Base-by-base conservation (phyloP, 1,139 yeast species). In the Eremothecium sinecaudum region DNA sequence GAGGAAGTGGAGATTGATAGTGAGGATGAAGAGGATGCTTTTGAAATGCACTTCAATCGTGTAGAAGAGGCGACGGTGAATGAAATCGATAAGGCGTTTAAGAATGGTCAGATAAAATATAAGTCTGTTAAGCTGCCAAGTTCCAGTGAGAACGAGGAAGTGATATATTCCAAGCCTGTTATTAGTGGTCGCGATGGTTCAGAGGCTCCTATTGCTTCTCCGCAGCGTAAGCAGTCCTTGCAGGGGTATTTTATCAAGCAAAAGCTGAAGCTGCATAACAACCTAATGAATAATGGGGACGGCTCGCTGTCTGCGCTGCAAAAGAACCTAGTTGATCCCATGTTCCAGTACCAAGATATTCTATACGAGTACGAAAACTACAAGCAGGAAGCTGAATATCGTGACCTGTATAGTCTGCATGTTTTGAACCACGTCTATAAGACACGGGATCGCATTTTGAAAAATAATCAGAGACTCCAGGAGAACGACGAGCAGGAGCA, bases 361-460 rank as follows among this genome's bases (percentile, higher is more conserved):
- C 62, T 74, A 13, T 73, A 68, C 45, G 83, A 93, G 26, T 73
- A 73, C 45, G 66, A 71, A 28, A 61, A 65, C 1, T 56, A 60
- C 38, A 53, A 54, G 2, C 60, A 67, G 11, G 68, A 64, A 33
- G 45, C 54, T 2, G 67, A 69, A 28, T 72, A 86, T 48, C 74
- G 78, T 46, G 73, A 72, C 39, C 58, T 83, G 18, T 83, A 82
- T 53, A 58, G 70, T 0, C 51, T 82, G 41, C 98, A 90, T 61
- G 70, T 75, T 3, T 57, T 86, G 38, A 90, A 90, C 50, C 98
- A 90, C 55, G 63, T 90, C 19, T 74, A 68, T 60, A 86, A 86
- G 58, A 83, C 97, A 0, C 70, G 96, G 53, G 95, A 86, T 55
- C 64, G 78, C 18, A 71, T 87, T 15, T 51, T 87, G 45, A 81